These are phyloP conservation scores for Fusarium chaquense DNA, from an alignment of 2,329 filamentous ascomycete genomes.

Conservation along the genomic window DNA sequence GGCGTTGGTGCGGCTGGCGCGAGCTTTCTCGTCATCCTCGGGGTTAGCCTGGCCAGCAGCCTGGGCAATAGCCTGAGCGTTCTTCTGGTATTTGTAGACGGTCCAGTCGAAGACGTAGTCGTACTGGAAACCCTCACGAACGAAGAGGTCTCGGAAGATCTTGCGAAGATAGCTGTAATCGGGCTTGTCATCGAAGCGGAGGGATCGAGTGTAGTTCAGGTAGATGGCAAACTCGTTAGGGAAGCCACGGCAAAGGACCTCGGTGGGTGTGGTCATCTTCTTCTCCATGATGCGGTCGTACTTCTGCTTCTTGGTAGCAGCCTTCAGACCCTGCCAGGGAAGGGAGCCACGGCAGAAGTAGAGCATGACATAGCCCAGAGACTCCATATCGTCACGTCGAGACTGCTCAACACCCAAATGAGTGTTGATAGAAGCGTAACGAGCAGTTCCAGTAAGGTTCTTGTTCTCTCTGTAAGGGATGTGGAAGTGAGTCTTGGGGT, in stretches of 20 bases:
- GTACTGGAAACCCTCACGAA: slow-evolving; percentile 99
- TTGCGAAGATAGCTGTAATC: slow-evolving; percentile 99
- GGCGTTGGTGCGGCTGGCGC: slow-evolving; percentile 74
- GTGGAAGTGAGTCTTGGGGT: slow-evolving; percentile 99
- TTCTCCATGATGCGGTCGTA: slow-evolving; percentile 99
- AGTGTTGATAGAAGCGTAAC: slow-evolving; percentile 99
- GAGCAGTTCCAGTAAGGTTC: slow-evolving; percentile 98
- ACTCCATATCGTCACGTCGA: slow-evolving; percentile 99
- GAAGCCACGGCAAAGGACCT: slow-evolving; percentile 98
- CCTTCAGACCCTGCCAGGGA: slow-evolving; percentile 98
- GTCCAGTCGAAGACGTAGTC: slow-evolving; percentile 99
- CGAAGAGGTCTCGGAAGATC: slow-evolving; percentile 99
- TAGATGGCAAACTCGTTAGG: slow-evolving; percentile 99
- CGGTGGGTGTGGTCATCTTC: slow-evolving; percentile 99
- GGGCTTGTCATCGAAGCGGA: slow-evolving; percentile 99
- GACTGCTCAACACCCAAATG: slow-evolving; percentile 99
- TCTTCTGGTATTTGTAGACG: slow-evolving; percentile 99
- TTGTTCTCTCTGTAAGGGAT: slow-evolving; percentile 99
- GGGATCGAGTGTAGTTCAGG: slow-evolving; percentile 97
- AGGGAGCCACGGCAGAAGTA: slow-evolving; percentile 99
- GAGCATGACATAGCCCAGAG: slow-evolving; percentile 98
- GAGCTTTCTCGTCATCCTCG: slow-evolving; percentile 82
- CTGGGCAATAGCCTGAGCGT: slow-evolving; percentile 92
- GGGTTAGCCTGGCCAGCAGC: slow-evolving; percentile 75
- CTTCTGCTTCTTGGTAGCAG: slow-evolving; percentile 99